phyloP scores from a whole-genome alignment of 768 basidiomycete genomes.

The Rhodotorula diobovata region DNA sequence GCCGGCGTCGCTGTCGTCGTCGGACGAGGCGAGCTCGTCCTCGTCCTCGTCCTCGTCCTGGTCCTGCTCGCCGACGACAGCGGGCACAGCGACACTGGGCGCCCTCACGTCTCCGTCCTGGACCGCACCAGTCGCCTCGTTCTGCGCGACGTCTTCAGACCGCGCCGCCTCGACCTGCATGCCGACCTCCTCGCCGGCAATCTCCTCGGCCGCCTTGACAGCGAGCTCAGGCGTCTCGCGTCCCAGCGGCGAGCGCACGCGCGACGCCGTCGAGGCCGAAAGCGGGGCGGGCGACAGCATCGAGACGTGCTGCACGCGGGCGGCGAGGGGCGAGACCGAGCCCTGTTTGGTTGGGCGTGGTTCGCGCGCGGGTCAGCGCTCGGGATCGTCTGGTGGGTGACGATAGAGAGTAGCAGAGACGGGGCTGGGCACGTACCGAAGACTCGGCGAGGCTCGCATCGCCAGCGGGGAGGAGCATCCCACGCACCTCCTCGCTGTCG shows the following conservation, averaged over 20 bases:
- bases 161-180: not conserved
- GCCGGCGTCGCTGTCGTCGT: not conserved
- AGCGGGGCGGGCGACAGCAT: not conserved
- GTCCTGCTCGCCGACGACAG: not conserved
- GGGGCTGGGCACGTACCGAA: not conserved
- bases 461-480: not conserved
- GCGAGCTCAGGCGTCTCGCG: no score
- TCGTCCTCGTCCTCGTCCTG: not conserved
- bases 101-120: not conserved
- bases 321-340: slow-evolving; percentile 28
- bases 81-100: not conserved
- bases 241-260: not conserved
- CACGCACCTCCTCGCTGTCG: slow-evolving; percentile 5
- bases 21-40: not conserved
- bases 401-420: not conserved
- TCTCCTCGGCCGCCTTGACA: not conserved
- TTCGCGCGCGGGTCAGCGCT: not conserved
- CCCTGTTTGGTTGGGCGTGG: not conserved
- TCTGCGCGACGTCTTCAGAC: not conserved
- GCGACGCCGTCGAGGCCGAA: not conserved
- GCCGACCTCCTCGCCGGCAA: not conserved
- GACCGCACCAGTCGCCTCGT: not conserved
- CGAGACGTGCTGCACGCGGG: slow-evolving; percentile 7
- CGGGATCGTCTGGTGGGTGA: no score
- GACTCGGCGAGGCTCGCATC: not conserved